Evolutionary conservation across 2,329 filamentous ascomycete species (phyloP), one percentile per base, ranked within the genome.

Genomic region (Cylindrodendrum hubeiense): DNA sequence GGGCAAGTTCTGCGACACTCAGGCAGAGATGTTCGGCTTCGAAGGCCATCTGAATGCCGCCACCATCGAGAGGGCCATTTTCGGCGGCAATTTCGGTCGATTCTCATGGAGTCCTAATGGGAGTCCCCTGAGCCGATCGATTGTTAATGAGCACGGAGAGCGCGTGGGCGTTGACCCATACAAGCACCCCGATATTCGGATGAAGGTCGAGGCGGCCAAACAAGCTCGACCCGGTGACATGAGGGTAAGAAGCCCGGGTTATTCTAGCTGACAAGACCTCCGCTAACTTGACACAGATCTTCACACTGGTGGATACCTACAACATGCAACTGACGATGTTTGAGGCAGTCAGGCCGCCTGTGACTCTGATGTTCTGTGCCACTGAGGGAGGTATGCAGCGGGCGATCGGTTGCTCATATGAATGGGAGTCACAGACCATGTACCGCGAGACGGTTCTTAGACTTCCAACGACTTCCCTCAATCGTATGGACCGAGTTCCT

Each of bases 271-370:
- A 21, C 9, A 12, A 26, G 15, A n/a, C 0, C 1, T 19, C 46
- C 10, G 28, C 68, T 70, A 28, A 71, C 47, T n/a, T 10, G 22
- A 7, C 4, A 2, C 49, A 75, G 70, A 69, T 79, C 28, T 80
- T 80, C 37, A 80, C 79, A 2, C 74, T 80, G 15, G 76, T 80
- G 0, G 79, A 80, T 37, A 79, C 78, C 1, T 76, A 75, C 63
- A 77, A 75, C 67, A 77, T 80, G 77, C 63, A 75, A 43, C 52
- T 77, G 34, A 80, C 76, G 5, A 63, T 79, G 3, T 80, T 80
- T 22, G 71, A 79, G 41, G 77, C 79, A 2, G 73, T 69, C 24
- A 57, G 70, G 15, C 73, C 73, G 5, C 73, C 73, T 0, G 67
- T 63, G 3, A 71, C 72, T 17, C 69, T 75, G 53, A 74, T 75